Conservation (phyloP, 106 monocot genomes). For the Vanilla planifolia region DNA sequence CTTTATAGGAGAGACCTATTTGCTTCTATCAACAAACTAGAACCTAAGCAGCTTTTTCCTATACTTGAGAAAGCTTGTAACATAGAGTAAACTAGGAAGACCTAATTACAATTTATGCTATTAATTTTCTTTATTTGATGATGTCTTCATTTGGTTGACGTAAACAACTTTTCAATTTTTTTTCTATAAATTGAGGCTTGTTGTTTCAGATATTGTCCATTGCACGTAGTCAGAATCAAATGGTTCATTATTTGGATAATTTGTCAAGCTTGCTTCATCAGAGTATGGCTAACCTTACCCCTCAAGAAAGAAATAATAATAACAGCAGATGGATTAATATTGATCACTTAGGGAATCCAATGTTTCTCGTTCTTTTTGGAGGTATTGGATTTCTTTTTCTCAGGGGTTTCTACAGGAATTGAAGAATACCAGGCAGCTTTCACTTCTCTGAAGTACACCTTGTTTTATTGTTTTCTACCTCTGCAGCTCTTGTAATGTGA, state of each 20-base stretch:
- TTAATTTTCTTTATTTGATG: not conserved
- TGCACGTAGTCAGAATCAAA: conserved; percentile 46
- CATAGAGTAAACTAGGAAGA: no score
- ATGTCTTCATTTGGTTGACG: not conserved
- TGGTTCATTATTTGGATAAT: conserved; percentile 66
- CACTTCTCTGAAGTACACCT: no score
- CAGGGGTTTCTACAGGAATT: conserved; percentile 26
- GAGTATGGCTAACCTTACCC: conserved; percentile 18
- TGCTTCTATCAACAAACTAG: no score
- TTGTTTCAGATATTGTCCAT: conserved; percentile 40
- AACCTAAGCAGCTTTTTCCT: no score
- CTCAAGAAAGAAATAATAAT: conserved; percentile 4
- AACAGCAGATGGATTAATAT: conserved; percentile 19
- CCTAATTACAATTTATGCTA: not conserved
- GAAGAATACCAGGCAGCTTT: not conserved
- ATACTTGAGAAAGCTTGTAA: no score
- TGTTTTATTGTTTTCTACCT: no score
- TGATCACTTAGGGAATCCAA: conserved; percentile 22
- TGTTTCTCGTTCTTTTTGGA: conserved; percentile 31
- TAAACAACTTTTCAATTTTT: not conserved
- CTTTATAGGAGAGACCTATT: no score
- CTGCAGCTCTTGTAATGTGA: no score
- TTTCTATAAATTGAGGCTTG: no score
- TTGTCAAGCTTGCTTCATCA: conserved; percentile 52
- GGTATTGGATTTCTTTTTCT: conserved; percentile 34